A percentile compares a stretch with the other conserved stretches of the same genome.
Conservation (phyloP, 2,329 filamentous ascomycete genomes). For the Cladophialophora yegresii region DNA sequence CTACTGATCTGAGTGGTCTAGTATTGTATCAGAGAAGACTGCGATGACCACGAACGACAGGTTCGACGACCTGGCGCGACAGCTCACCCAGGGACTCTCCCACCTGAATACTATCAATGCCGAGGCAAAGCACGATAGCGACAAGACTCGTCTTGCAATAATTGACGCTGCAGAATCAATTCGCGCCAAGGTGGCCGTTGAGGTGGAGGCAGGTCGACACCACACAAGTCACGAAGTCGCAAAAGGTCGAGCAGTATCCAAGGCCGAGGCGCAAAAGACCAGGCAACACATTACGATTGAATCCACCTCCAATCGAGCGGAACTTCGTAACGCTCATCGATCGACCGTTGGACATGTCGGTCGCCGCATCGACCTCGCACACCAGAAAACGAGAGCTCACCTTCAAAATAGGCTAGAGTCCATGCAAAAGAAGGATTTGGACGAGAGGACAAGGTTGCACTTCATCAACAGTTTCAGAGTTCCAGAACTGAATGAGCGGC, state of each 20-base stretch:
- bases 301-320: neutral
- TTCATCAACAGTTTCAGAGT: neutral
- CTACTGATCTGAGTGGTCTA: neutral
- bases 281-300: neutral
- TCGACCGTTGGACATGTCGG: neutral
- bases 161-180: neutral
- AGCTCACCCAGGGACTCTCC: neutral
- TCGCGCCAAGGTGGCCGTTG: neutral
- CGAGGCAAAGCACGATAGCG: neutral
- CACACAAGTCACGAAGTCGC: neutral
- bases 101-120: neutral
- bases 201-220: neutral
- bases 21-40: neutral
- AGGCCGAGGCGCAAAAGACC: neutral
- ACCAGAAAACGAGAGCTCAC: neutral
- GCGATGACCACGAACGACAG: neutral
- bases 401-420: neutral
- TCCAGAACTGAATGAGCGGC: neutral
- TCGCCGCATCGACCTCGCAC: neutral
- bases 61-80: neutral
- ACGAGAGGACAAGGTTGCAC: neutral
- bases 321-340: too few species aligned
- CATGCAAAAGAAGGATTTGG: neutral
- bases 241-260: neutral
- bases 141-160: neutral